phyloP scores from a whole-genome alignment of 768 basidiomycete species.

The Punctularia strigosozonata region DNA sequence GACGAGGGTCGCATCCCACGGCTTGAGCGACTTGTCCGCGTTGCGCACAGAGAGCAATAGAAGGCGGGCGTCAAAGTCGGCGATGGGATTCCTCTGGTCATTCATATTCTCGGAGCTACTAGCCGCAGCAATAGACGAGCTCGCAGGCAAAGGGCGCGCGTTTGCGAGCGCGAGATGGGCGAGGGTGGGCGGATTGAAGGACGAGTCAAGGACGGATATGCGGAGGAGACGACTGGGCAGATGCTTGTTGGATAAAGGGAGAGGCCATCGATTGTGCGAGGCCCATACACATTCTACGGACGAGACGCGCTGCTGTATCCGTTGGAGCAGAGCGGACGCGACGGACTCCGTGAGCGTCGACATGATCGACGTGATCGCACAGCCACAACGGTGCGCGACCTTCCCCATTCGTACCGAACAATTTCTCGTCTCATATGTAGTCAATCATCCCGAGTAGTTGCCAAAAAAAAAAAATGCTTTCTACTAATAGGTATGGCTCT shows the following conservation, averaged over 20 bases:
- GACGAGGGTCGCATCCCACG: conserved; percentile 59
- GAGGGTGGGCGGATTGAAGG: conserved; percentile 85
- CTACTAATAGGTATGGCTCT: too few species aligned
- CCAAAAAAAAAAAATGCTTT: too few species aligned
- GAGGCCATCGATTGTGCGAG: conserved; percentile 57
- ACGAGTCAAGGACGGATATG: conserved; percentile 78
- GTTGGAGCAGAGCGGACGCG: conserved; percentile 10
- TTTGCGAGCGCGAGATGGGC: conserved; percentile 75
- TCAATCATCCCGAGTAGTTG: too few species aligned
- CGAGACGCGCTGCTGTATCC: conserved; percentile 33
- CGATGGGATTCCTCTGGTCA: not conserved
- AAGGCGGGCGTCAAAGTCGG: conserved; percentile 59
- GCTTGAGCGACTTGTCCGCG: conserved; percentile 67
- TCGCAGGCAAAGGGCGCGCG: conserved; percentile 18
- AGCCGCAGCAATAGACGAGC: conserved; percentile 5
- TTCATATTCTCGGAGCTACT: conserved; percentile 1
- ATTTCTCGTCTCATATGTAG: too few species aligned
- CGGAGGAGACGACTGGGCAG: conserved; percentile 20
- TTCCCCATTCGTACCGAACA: too few species aligned
- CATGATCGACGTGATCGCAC: too few species aligned
- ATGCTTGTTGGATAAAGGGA: conserved; percentile 18
- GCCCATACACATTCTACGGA: conserved; percentile 49
- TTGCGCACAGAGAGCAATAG: conserved; percentile 79
- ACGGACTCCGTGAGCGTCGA: conserved; percentile 5
- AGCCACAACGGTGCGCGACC: too few species aligned